Evolutionary conservation across 345 rosid genomes (phyloP), one percentile per base, ranked within the genome.

Genomic region (Anacardium occidentale): DNA sequence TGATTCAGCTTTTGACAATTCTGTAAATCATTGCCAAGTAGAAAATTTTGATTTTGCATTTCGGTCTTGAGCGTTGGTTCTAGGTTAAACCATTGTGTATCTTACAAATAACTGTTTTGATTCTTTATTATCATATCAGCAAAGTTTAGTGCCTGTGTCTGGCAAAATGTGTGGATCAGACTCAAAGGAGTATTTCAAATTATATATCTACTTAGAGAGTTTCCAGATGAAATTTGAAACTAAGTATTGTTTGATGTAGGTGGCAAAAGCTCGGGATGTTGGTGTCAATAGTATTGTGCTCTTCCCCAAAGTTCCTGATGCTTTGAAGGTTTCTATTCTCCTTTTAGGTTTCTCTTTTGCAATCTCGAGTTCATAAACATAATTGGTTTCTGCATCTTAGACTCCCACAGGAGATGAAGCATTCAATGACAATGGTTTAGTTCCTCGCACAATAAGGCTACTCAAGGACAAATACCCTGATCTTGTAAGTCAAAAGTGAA

Each of bases 251-350:
- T 34, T 81, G 42, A 21, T 80, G 81, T 84, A 92, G 97, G 98
- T 92, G 18, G 89, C 88, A 24, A 94, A 90, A 76, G 98, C 98
- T 71, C 83, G 89, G 50, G 98, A 91, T 79, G 97, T 92, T 83
- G 98, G 98, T 50, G 97, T 94, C 2, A 90, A 92, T 71, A 90
- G 94, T 64, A 72, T 92, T 6, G 94, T 94, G 24, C 78, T 94
- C 73, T 92, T 94, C 77, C 98, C 98, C 69, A 94, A 94, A 89
- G 91, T 94, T 74, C 98, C 98, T 0, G 98, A 94, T 80, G 97
- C 87, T 70, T 69, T 94, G 71, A 94, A 94, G 98, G 98, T 89
- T 75, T 78, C 66, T 24, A 24, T 72, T 69, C 72, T 75, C 70
- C 25, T 62, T 75, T 24, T 66, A 45, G 25, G 57, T 44, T 74